These are phyloP conservation scores for Cruciata laevipes DNA, from an alignment of 257 asterid genomes.

Conservation along the genomic window DNA sequence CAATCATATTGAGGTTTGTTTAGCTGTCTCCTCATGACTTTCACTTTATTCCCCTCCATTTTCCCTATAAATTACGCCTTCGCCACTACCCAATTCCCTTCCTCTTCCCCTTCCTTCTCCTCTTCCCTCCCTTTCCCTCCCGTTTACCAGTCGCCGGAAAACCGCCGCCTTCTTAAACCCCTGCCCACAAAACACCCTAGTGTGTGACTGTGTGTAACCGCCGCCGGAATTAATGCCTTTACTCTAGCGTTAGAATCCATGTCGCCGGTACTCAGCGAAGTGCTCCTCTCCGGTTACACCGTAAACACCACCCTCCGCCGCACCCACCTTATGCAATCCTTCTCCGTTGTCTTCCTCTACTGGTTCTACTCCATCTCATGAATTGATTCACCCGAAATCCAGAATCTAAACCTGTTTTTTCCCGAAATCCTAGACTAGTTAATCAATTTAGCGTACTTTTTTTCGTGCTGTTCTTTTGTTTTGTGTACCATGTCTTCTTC, in stretches of 20 bases:
- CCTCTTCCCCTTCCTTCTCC: conserved; percentile 10
- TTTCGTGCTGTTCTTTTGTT: not conserved
- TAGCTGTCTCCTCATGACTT: conserved; percentile 2
- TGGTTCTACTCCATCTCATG: conserved; percentile 41
- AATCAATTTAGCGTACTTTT: not conserved
- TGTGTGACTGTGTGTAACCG: not conserved
- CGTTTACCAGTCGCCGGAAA: not conserved
- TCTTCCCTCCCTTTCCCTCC: not conserved
- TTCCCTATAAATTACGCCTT: conserved; percentile 19
- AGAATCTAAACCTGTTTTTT: no score
- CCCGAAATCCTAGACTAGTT: not conserved
- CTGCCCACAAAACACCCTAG: not conserved
- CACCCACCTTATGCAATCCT: conserved; percentile 37
- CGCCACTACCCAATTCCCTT: conserved; percentile 7
- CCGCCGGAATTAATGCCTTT: conserved; percentile 10
- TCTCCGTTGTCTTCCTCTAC: conserved; percentile 37
- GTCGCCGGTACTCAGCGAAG: conserved; percentile 31
- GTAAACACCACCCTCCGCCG: conserved; percentile 36
- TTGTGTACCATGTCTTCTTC: conserved; percentile 15
- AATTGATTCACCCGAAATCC: not conserved
- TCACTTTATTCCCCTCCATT: not conserved
- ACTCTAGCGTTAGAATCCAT: conserved; percentile 15
- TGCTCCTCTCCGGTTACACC: conserved; percentile 31
- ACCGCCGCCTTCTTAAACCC: not conserved
- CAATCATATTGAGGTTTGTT: conserved; percentile 11